Evolutionary conservation across 2,329 filamentous ascomycete genomes (phyloP), one percentile per base, ranked within the genome.

Genomic region (Monosporascus cannonballus): DNA sequence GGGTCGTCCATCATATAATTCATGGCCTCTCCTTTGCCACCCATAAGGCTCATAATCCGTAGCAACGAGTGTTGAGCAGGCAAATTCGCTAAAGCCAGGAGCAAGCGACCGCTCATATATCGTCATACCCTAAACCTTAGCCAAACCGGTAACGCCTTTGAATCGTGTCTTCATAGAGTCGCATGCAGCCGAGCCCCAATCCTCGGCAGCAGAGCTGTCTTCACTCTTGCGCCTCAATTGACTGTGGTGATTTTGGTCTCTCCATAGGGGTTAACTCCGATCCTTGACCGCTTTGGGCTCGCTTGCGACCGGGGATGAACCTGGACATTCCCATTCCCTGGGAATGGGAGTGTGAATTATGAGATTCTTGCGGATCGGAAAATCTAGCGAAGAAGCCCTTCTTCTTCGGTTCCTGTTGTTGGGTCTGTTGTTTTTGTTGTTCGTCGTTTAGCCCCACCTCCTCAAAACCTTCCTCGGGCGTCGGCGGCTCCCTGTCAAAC

Each of bases 361-460:
- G 61, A 24, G 60, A 51, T 41, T 69, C 66, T 54, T 67, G 64
- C 18, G 68, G 64, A 18, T 92, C 87, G 50, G 86, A 87, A 64
- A 96, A 91, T 59, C 87, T 85, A 48, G 90, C 80, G 59, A 97
- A 90, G 65, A 96, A 86, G 14, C 88, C 80, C 53, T 84, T 85
- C 74, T 90, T 92, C 75, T 90, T 91, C 17, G 79, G 73, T 8
- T 64, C 61, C 46, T 70, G 63, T 36, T 69, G 71, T 56, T 81
- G 80, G 8, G 27, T 11, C 46, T 70, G 63, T 36, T 69, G 69
- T 52, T 67, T 71, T 56, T 81, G 80, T 61, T 79, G 74, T 38
- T 94, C 90, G 59, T 96, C 92, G 54, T 85, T 83, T 46, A 97
- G 74, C 4, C 90, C 90, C 8, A 97, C 89, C 50, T 97, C 93